phyloP scores from a whole-genome alignment of 345 rosid species.

The Hibiscus syriacus region DNA sequence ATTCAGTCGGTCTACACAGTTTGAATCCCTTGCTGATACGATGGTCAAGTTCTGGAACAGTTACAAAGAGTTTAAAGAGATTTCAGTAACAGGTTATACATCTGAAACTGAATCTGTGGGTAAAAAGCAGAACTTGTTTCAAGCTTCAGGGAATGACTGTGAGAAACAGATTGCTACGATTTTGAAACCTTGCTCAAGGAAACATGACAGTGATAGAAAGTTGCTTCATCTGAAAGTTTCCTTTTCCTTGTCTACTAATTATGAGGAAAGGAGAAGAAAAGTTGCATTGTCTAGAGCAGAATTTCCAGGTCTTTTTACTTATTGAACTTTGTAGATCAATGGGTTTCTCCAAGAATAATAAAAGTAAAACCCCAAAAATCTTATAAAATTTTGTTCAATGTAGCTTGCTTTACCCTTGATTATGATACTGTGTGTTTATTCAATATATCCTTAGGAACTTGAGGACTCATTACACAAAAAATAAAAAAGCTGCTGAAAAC shows the following conservation, averaged over 20 bases:
- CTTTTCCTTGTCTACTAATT: slow-evolving; percentile 20
- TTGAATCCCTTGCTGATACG: too few species aligned
- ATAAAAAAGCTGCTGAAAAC: not conserved
- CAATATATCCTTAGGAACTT: not conserved
- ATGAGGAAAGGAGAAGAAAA: slow-evolving; percentile 11
- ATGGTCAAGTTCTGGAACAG: not conserved
- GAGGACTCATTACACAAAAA: not conserved
- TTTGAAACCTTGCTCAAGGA: slow-evolving; percentile 33
- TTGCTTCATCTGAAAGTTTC: slow-evolving; percentile 26
- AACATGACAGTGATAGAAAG: slow-evolving; percentile 24
- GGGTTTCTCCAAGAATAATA: not conserved
- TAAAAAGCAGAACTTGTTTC: not conserved
- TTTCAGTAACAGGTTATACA: not conserved
- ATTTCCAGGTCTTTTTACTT: not conserved
- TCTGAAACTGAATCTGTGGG: not conserved
- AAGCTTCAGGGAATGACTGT: not conserved
- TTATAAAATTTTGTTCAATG: not conserved
- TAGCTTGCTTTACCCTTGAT: not conserved
- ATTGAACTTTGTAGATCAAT: not conserved
- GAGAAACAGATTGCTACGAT: slow-evolving; percentile 2
- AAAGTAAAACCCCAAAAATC: not conserved
- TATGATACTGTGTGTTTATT: not conserved
- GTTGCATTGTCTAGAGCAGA: not conserved
- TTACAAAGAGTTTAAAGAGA: slow-evolving; percentile 10
- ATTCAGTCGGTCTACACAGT: not conserved